Evolutionary conservation across 441 rosid species (phyloP), one percentile per base, ranked within the genome.

Genomic region (Codiaeum variegatum): DNA sequence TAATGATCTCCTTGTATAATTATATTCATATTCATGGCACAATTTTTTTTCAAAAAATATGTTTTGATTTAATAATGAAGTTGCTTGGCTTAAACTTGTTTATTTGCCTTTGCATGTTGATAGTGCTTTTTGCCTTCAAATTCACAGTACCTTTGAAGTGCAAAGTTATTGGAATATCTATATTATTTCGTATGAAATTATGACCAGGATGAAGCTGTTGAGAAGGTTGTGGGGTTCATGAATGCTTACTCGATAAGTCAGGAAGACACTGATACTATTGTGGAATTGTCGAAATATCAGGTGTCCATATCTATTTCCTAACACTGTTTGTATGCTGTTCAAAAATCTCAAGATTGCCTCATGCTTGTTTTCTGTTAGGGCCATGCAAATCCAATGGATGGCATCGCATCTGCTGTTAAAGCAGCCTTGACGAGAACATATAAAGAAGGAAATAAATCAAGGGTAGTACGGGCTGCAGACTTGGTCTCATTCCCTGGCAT

Each of bases 171-270:
- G 23, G 3, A 19, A 54, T 72, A 21, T 47, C 23, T 3, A 21
- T n/a, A 15, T n/a, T 12, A 44, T 21, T 23, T 3, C 40, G 24
- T 9, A 3, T 64, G 56, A 23, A 66, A 52, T n/a, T 19, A 34
- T 74, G 51, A 66, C 31, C 73, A 95, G 99, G 97, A 90, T 75
- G 96, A 91, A 85, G 99, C 98, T 64, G 93, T 91, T 77, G 67
- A 87, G 75, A 85, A 93, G 79, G 97, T 91, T 75, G 90, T 93
- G 81, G 95, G 90, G 75, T 89, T 90, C 83, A 93, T 93, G 98
- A 88, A 88, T 86, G 71, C 78, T 3, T 95, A 95, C 84, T 95
- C 98, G 56, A 88, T 95, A 70, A 88, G 84, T 81, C 97, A 90
- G 90, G 97, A 90, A 78, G 98, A 95, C 83, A 83, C 80, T 69